A percentile compares a stretch with the other conserved stretches of the same genome.
Conservation (phyloP, 257 asterid genomes). For the Leonotis leonurus region DNA sequence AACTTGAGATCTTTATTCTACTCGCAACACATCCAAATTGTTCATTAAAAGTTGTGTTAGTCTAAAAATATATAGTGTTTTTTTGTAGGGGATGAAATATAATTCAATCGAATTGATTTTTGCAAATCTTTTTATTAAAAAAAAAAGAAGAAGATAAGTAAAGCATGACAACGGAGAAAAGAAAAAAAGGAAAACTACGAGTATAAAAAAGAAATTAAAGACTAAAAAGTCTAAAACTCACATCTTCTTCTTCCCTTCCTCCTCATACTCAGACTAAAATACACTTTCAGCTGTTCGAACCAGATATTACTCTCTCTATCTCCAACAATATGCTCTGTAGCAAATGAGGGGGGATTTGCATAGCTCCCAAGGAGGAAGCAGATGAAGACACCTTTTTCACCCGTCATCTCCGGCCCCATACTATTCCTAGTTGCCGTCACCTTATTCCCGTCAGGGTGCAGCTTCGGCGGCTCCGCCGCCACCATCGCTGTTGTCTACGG, state of each 20-base stretch:
- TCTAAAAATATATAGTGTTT: too few species aligned
- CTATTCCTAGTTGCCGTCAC: slow-evolving; percentile 10
- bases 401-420: slow-evolving; percentile 30
- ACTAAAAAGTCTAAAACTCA: not conserved
- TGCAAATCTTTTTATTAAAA: too few species aligned
- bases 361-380: slow-evolving; percentile 14
- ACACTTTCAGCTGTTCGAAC: slow-evolving; percentile 5
- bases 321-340: not conserved
- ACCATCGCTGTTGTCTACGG: slow-evolving; percentile 75
- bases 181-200: too few species aligned
- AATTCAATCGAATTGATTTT: too few species aligned
- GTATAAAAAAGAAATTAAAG: not conserved
- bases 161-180: too few species aligned
- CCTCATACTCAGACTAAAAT: not conserved
- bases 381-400: slow-evolving; percentile 44
- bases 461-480: slow-evolving; percentile 60
- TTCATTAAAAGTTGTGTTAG: too few species aligned
- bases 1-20: too few species aligned
- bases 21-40: not conserved
- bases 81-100: too few species aligned
- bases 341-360: slow-evolving; percentile 40
- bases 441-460: slow-evolving; percentile 21
- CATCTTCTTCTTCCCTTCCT: too few species aligned
- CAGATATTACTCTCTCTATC: not conserved
- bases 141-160: not conserved